phyloP scores from a whole-genome alignment of 1,284 basidiomycete species.

The Ustilago nuda region DNA sequence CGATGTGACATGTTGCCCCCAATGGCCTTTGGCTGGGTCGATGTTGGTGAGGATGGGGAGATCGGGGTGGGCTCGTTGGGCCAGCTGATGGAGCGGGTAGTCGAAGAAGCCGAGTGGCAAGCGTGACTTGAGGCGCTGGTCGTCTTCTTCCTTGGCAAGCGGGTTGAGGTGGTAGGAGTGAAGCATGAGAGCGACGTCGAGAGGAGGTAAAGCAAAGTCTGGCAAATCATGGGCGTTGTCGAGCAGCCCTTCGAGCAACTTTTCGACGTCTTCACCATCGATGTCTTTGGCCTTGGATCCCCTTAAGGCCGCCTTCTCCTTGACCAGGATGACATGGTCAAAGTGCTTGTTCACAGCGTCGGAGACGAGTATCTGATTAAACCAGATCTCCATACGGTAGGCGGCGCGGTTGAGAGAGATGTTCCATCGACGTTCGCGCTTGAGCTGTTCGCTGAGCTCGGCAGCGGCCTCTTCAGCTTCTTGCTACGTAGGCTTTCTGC shows the following conservation, averaged over 20 bases:
- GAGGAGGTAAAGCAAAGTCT: slow-evolving; percentile 44
- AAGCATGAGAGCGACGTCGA: slow-evolving; percentile 59
- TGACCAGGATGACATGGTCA: slow-evolving; percentile 1
- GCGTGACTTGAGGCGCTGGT: slow-evolving; percentile 29
- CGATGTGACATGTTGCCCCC: slow-evolving; percentile 20
- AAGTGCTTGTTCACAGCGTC: slow-evolving; percentile 12
- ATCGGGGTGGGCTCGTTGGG: slow-evolving; percentile 25
- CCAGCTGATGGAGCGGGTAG: slow-evolving; percentile 41
- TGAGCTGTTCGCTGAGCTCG: slow-evolving; percentile 29
- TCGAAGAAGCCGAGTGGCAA: slow-evolving; percentile 21
- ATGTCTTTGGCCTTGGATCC: neutral
- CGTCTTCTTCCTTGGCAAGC: slow-evolving; percentile 32
- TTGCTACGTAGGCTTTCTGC: slow-evolving; percentile 21
- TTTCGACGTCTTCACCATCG: neutral
- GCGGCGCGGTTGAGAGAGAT: slow-evolving; percentile 54
- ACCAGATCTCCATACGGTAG: slow-evolving; percentile 53
- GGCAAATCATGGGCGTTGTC: slow-evolving; percentile 27
- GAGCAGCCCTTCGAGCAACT: neutral
- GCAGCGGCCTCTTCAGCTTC: slow-evolving; percentile 28
- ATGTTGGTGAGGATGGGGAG: slow-evolving; percentile 41
- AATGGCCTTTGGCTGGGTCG: slow-evolving; percentile 25
- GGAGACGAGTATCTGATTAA: slow-evolving; percentile 35
- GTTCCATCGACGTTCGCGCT: slow-evolving; percentile 41
- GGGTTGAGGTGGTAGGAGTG: slow-evolving; percentile 56
- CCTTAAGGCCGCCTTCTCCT: neutral